These are phyloP conservation scores for Ganoderma boninense DNA, from an alignment of 1,284 basidiomycete species.

Conservation along the genomic window DNA sequence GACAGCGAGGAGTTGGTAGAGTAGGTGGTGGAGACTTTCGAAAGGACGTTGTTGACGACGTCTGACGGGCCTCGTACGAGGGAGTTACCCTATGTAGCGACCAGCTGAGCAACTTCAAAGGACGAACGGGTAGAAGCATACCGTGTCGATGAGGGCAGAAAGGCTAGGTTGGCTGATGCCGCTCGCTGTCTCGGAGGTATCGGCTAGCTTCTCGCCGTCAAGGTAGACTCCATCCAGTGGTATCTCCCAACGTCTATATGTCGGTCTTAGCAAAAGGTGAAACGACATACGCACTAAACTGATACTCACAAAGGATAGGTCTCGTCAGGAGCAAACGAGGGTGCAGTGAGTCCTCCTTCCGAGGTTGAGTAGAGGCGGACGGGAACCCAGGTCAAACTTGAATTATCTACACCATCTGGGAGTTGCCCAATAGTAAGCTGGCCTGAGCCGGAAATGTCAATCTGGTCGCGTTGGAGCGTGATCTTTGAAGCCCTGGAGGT, in stretches of 20 bases:
- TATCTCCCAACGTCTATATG: constrained; percentile 62
- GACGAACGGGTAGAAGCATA: not conserved
- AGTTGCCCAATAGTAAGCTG: constrained; percentile 50
- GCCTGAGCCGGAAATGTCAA: constrained; percentile 48
- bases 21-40: constrained; percentile 45
- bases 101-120: not conserved
- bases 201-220: constrained; percentile 57
- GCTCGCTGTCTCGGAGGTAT: constrained; percentile 48
- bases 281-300: not conserved
- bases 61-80: constrained; percentile 48
- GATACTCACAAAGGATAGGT: constrained; percentile 44
- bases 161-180: constrained; percentile 43
- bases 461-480: constrained; percentile 50
- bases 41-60: constrained; percentile 50
- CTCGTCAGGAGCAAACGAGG: constrained; percentile 46
- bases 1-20: constrained; percentile 36
- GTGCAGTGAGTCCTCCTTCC: constrained; percentile 48
- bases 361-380: constrained; percentile 47
- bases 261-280: not conserved
- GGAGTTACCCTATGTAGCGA: constrained; percentile 42
- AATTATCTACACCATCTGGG: constrained; percentile 48
- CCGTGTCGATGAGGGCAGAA: constrained; percentile 61
- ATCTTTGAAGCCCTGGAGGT: constrained; percentile 32
- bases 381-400: constrained; percentile 53
- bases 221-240: constrained; percentile 64